Base-by-base conservation (phyloP, 352 stramenopile species). In the Pseudoperonospora humuli region DNA sequence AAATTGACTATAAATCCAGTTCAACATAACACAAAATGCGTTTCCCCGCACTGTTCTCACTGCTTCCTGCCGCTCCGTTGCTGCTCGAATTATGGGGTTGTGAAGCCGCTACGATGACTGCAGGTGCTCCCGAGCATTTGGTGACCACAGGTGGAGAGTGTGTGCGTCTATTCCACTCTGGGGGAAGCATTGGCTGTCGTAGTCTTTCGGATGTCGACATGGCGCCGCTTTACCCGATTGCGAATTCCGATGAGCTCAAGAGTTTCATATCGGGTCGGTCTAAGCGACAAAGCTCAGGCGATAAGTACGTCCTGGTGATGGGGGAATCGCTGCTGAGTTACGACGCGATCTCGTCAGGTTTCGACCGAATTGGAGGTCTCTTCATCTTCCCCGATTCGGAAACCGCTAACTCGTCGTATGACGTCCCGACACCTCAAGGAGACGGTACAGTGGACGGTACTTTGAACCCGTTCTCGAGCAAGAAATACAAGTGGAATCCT, bases 151-250 rank as follows among this genome's bases (percentile, higher is more conserved):
- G 73, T 28, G 76, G 76, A 39, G 73, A 89, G 49, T 92, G 76
- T 46, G 75, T 86, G 43, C 79, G 79, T 3, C 42, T 86, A 8
- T 92, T 86, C 63, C 79, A 92, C 64, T 81, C 75, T 7, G 37
- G 35, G 20, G 79, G 79, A 45, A 65, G 68, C 39, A 57, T 84
- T 10, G 79, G 79, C 10, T 89, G 79, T 57, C 74, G 67, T 49
- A 83, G 62, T 26, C 47, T 71, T 14, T 61, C 76, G 34, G 47
- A 56, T 38, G 31, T 44, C 11, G 79, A 86, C 34, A 82, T 86
- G 61, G 74, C 69, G 21, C 33, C 54, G 14, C 39, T 89, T 18
- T 78, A 69, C 21, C 66, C 75, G 11, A 68, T 87, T 18, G 37
- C 53, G 18, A 76, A 42, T 14, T 34, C 59, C 3, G 40, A 51